Evolutionary conservation across 768 basidiomycete genomes (phyloP).

Genomic region (Boletus rubescentipes): DNA sequence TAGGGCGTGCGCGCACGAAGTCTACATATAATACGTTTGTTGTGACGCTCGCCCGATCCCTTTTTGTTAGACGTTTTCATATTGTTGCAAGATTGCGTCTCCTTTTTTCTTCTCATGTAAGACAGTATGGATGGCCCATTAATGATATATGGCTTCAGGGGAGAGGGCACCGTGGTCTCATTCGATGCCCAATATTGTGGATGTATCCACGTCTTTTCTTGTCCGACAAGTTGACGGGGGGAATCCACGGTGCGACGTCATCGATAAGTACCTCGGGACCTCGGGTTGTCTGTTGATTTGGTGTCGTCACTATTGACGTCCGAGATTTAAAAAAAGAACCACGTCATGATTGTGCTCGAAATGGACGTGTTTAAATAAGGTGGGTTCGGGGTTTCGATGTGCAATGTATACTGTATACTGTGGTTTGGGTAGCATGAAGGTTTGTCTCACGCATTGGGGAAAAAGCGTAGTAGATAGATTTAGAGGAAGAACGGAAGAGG

Average conservation of each 20-base stretch:
- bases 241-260: too few species aligned
- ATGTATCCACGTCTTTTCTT: too few species aligned
- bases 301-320: not conserved
- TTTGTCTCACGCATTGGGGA: too few species aligned
- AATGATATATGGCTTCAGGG: not conserved
- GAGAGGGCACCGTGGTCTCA: too few species aligned
- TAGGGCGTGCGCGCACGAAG: not conserved
- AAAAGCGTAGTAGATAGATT: too few species aligned
- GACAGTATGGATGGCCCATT: slow-evolving; percentile 30
- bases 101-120: slow-evolving; percentile 27
- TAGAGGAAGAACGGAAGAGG: not conserved
- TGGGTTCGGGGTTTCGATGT: too few species aligned
- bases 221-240: too few species aligned
- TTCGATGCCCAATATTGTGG: too few species aligned
- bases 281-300: not conserved
- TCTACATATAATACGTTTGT: not conserved
- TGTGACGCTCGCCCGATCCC: not conserved
- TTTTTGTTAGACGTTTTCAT: not conserved
- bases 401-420: not conserved
- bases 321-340: not conserved
- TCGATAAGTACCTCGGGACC: too few species aligned
- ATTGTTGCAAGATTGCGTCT: not conserved
- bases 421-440: not conserved
- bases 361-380: too few species aligned
- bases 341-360: not conserved